These are phyloP conservation scores for Apiospora pterosperma DNA, from an alignment of 2,329 filamentous ascomycete genomes.

Conservation along the genomic window DNA sequence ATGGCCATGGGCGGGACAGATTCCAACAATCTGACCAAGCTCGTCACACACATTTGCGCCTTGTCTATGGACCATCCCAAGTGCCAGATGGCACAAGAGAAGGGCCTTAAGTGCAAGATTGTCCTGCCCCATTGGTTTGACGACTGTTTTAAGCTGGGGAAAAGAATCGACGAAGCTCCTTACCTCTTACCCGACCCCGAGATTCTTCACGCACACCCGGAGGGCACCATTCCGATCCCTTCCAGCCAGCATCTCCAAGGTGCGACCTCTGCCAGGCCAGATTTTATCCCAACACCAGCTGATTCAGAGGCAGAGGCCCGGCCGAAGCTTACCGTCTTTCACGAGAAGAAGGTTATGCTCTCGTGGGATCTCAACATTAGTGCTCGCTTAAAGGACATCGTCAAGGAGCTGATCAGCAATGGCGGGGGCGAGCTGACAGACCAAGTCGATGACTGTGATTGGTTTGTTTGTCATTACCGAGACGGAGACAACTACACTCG, in stretches of 20 bases:
- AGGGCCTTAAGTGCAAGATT: constrained; percentile 70
- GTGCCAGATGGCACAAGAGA: constrained; percentile 59
- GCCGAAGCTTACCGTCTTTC: constrained; percentile 69
- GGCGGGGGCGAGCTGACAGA: constrained; percentile 69
- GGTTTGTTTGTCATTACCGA: constrained; percentile 84
- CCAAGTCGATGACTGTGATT: constrained; percentile 68
- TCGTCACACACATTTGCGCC: constrained; percentile 87
- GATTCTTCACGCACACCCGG: constrained; percentile 60
- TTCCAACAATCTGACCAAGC: constrained; percentile 64
- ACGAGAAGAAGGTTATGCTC: constrained; percentile 73
- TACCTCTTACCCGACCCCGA: constrained; percentile 86
- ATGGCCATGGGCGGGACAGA: constrained; percentile 86
- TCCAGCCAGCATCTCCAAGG: constrained; percentile 62
- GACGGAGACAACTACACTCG: constrained; percentile 74
- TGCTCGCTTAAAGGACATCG: constrained; percentile 59
- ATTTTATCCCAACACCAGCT: constrained; percentile 41
- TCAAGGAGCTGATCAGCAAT: constrained; percentile 66
- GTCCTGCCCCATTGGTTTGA: constrained; percentile 98
- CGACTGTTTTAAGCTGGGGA: constrained; percentile 89
- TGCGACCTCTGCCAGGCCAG: constrained; percentile 52
- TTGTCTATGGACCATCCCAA: constrained; percentile 72
- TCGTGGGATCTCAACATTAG: constrained; percentile 71
- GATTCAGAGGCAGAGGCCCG: constrained; percentile 31
- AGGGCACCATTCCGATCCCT: constrained; percentile 54
- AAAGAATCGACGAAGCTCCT: constrained; percentile 82